Evolutionary conservation across 495 filamentous ascomycete genomes (phyloP).

Genomic region (Aspergillus cavernicola): DNA sequence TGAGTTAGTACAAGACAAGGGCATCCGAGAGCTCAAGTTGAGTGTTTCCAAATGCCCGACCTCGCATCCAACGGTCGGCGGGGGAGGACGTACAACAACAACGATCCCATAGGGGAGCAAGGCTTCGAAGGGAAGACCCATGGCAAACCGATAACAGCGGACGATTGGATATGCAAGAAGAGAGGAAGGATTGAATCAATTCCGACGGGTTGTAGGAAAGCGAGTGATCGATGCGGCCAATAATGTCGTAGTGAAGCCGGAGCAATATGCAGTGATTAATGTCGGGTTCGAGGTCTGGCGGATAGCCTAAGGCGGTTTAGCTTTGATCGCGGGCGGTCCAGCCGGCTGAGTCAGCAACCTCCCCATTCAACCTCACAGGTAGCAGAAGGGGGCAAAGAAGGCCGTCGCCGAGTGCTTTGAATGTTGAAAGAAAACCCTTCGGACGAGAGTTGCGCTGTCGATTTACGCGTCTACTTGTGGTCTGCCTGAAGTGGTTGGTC

Average conservation of each 20-base stretch:
- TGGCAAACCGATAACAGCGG: constrained; percentile 38
- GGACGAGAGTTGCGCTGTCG: constrained; percentile 26
- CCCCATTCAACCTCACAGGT: constrained; percentile 37
- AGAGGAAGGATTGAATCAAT: neutral
- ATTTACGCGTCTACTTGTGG: constrained; percentile 36
- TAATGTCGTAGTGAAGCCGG: constrained; percentile 24
- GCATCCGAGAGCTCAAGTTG: neutral
- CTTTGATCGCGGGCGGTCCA: constrained; percentile 13
- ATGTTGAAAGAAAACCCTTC: constrained; percentile 26
- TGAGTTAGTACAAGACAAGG: neutral
- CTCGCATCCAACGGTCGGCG: neutral
- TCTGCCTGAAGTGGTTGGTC: constrained; percentile 9
- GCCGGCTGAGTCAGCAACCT: constrained; percentile 40
- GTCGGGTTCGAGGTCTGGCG: constrained; percentile 21
- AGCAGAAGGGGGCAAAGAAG: constrained; percentile 35
- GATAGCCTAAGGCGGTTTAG: constrained; percentile 39
- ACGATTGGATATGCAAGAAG: neutral
- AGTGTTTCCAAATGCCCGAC: neutral
- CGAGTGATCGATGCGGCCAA: constrained; percentile 15
- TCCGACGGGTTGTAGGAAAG: neutral
- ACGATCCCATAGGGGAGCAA: constrained; percentile 93
- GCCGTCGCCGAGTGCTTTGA: constrained; percentile 35
- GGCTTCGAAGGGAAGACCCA: constrained; percentile 96
- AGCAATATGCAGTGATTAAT: constrained; percentile 10
- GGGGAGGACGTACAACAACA: constrained; percentile 60